Percentiles rank a stretch among this genome's conserved stretches.
Conservation (phyloP, 768 basidiomycete species). For the Terana coerulea region DNA sequence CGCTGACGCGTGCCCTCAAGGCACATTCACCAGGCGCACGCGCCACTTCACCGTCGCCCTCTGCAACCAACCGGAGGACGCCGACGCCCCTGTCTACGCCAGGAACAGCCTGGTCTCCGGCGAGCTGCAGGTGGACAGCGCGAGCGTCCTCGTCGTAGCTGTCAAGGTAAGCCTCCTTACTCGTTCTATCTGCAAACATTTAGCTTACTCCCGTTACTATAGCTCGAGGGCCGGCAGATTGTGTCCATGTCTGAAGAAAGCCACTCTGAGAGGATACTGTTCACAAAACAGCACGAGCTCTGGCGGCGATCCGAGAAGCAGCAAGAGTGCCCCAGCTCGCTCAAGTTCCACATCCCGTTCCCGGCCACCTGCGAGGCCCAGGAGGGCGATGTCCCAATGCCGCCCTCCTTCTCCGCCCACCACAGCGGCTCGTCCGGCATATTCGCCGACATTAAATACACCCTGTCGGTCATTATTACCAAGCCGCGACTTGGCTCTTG, state of each 20-base stretch:
- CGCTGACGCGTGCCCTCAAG: slow-evolving; percentile 27
- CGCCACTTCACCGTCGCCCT: slow-evolving; percentile 41
- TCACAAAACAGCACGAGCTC: slow-evolving; percentile 9
- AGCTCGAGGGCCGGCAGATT: slow-evolving; percentile 22
- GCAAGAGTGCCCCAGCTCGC: slow-evolving; percentile 28
- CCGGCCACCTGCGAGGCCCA: slow-evolving; percentile 43
- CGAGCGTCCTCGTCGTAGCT: slow-evolving; percentile 38
- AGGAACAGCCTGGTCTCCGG: slow-evolving; percentile 40
- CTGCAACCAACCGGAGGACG: slow-evolving; percentile 41
- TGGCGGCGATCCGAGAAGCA: slow-evolving; percentile 15
- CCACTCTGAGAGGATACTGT: slow-evolving; percentile 4
- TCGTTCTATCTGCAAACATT: background rate
- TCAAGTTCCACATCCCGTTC: slow-evolving; percentile 42
- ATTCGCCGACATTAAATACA: slow-evolving; percentile 40
- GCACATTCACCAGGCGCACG: slow-evolving; percentile 37
- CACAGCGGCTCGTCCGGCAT: slow-evolving; percentile 34
- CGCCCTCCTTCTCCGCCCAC: slow-evolving; percentile 43
- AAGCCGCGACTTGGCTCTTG: slow-evolving; percentile 40
- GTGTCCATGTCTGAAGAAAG: slow-evolving; percentile 15
- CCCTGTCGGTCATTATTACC: slow-evolving; percentile 38
- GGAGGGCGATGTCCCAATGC: slow-evolving; percentile 33
- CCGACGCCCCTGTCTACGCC: slow-evolving; percentile 40
- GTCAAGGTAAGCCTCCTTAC: slow-evolving; percentile 37
- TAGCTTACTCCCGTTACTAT: background rate
- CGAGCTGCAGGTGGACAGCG: slow-evolving; percentile 37